phyloP scores from a whole-genome alignment of 169 alveolate species.

The Amoebophrya sp. region DNA sequence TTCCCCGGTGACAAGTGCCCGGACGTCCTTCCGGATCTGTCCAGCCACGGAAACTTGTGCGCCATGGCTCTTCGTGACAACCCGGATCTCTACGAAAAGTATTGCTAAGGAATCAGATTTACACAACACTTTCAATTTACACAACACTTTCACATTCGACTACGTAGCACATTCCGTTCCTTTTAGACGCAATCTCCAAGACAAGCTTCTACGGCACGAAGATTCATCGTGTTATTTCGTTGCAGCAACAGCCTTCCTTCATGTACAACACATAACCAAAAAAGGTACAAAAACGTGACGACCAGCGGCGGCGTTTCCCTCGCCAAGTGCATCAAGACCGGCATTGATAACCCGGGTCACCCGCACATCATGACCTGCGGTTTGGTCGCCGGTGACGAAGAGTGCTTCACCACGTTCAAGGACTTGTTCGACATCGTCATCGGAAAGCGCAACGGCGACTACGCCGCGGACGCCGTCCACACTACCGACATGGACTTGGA shows the following conservation, averaged over 20 bases:
- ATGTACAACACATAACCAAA: background rate
- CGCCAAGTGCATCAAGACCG: constrained; percentile 41
- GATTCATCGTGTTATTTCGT: background rate
- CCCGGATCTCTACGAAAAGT: constrained; percentile 19
- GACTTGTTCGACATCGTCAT: constrained; percentile 41
- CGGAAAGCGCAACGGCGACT: constrained; percentile 40
- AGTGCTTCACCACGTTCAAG: constrained; percentile 36
- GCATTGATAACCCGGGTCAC: constrained; percentile 48
- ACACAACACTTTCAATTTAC: background rate
- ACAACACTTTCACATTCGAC: background rate
- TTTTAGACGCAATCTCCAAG: too few relatives aligned
- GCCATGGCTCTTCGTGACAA: background rate
- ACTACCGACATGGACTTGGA: constrained; percentile 41
- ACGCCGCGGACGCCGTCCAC: constrained; percentile 43
- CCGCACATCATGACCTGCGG: constrained; percentile 41
- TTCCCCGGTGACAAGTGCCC: constrained; percentile 32
- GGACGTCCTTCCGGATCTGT: constrained; percentile 28
- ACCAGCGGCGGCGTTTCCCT: constrained; percentile 34
- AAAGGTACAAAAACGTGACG: background rate
- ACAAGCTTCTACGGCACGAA: too few relatives aligned
- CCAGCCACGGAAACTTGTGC: constrained; percentile 20
- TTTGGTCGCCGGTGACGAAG: constrained; percentile 47
- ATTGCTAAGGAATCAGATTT: background rate
- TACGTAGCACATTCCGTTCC: too few relatives aligned
- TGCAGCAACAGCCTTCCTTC: background rate